Percentiles rank a stretch among this genome's conserved stretches.
phyloP scores from a whole-genome alignment of 1,284 basidiomycete genomes.

The Fomitiporia mediterranea region DNA sequence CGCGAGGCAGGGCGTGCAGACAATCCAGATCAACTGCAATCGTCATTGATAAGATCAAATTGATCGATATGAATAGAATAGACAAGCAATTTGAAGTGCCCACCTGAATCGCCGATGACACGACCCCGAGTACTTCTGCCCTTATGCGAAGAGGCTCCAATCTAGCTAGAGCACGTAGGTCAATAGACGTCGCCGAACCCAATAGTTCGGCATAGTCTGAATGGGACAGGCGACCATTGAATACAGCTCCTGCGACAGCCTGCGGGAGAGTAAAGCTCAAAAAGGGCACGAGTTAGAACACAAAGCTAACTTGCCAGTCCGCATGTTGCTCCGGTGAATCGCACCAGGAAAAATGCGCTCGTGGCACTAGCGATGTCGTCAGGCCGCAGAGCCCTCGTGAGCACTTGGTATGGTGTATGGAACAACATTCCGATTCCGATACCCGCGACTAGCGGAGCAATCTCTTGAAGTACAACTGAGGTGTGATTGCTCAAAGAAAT shows the following conservation, averaged over 20 bases:
- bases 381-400: conserved; percentile 56
- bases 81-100: conserved; percentile 16
- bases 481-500: conserved; percentile 53
- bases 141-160: conserved; percentile 40
- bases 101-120: conserved; percentile 54
- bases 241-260: conserved; percentile 73
- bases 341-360: conserved; percentile 76
- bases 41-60: conserved; percentile 14
- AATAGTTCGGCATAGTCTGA: conserved; percentile 45
- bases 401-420: conserved; percentile 76
- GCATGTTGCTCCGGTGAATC: conserved; percentile 77
- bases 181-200: conserved; percentile 38
- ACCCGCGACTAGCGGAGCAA: conserved; percentile 66
- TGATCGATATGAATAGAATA: conserved; percentile 3
- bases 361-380: conserved; percentile 71
- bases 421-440: conserved; percentile 76
- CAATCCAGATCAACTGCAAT: conserved; percentile 54
- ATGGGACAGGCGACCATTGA: conserved; percentile 48
- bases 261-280: conserved; percentile 28
- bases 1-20: conserved; percentile 54
- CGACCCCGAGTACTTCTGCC: conserved; percentile 37
- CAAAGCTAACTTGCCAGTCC: conserved; percentile 53
- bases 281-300: neutral
- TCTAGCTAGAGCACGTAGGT: conserved; percentile 47
- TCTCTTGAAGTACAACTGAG: conserved; percentile 38